These are phyloP conservation scores for Fusarium coffeatum DNA, from an alignment of 2,329 filamentous ascomycete genomes.

Conservation along the genomic window DNA sequence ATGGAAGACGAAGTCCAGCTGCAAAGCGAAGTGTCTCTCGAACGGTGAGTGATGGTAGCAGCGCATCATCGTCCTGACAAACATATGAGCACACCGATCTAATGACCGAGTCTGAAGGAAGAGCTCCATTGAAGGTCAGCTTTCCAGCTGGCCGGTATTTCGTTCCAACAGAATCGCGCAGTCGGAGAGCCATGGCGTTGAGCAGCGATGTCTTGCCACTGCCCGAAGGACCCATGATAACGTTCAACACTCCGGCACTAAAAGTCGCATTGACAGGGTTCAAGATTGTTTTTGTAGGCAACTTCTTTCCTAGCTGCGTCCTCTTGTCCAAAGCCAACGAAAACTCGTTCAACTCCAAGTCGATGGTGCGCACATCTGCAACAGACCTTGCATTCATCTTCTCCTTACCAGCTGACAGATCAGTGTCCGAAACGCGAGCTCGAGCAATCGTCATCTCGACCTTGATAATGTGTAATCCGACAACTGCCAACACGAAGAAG, in stretches of 20 bases:
- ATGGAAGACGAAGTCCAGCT: conserved; percentile 76
- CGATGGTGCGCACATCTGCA: conserved; percentile 68
- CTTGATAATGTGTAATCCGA: conserved; percentile 72
- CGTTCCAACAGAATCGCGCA: conserved; percentile 71
- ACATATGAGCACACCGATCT: conserved; percentile 81
- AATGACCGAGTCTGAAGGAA: conserved; percentile 75
- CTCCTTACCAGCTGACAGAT: conserved; percentile 77
- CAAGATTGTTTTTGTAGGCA: conserved; percentile 70
- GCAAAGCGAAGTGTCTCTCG: conserved; percentile 79
- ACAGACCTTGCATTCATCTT: conserved; percentile 69
- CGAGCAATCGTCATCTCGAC: conserved; percentile 78
- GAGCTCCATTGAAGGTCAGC: conserved; percentile 76
- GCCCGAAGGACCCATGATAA: conserved; percentile 84
- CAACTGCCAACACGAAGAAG: conserved; percentile 69
- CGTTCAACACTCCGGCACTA: conserved; percentile 74
- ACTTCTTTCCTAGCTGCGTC: conserved; percentile 61
- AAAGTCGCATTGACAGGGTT: conserved; percentile 75
- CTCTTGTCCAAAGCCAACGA: conserved; percentile 73
- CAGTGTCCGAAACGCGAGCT: conserved; percentile 67
- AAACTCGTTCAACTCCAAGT: conserved; percentile 73
- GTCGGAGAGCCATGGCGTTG: conserved; percentile 76
- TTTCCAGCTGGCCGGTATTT: conserved; percentile 71
- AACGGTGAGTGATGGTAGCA: conserved; percentile 79
- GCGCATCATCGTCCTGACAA: conserved; percentile 80
- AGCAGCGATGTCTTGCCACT: conserved; percentile 81